Conservation (phyloP, 306 rosid species). For the Vigna radiata region DNA sequence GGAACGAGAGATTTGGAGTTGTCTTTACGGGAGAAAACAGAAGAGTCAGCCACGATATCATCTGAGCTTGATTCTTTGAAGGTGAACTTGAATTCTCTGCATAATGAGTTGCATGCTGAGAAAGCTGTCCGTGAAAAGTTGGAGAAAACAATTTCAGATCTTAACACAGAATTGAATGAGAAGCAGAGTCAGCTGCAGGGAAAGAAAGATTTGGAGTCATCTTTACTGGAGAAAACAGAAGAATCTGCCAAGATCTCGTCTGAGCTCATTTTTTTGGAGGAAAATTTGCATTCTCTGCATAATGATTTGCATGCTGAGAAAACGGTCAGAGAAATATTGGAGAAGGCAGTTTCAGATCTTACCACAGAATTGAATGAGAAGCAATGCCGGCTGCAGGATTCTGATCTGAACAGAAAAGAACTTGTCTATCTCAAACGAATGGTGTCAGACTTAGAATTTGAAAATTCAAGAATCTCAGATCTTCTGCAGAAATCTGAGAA, state of each 20-base stretch:
- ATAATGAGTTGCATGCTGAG: conserved; percentile 1
- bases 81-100: not conserved
- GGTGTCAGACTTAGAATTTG: conserved; percentile 64
- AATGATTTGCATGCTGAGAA: conserved; percentile 64
- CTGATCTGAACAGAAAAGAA: conserved; percentile 67
- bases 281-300: conserved; percentile 36
- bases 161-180: conserved; percentile 6
- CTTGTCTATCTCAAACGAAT: conserved; percentile 66
- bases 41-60: not conserved
- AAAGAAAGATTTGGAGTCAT: not conserved
- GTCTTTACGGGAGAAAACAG: not conserved
- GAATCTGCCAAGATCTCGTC: not conserved
- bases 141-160: conserved; percentile 1
- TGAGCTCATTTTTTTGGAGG: not conserved
- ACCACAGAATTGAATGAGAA: conserved; percentile 68
- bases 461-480: conserved; percentile 67
- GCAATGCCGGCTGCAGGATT: conserved; percentile 61
- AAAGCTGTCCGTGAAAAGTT: not conserved
- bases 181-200: not conserved
- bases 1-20: not conserved
- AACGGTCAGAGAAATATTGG: conserved; percentile 59
- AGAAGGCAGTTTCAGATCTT: conserved; percentile 62
- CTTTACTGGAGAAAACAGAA: conserved; percentile 11
- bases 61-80: conserved; percentile 1
- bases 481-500: conserved; percentile 63